Percentiles rank a stretch among this genome's conserved stretches.
Evolutionary conservation across 768 basidiomycete species (phyloP).

Genomic region (Steccherinum ochraceum): DNA sequence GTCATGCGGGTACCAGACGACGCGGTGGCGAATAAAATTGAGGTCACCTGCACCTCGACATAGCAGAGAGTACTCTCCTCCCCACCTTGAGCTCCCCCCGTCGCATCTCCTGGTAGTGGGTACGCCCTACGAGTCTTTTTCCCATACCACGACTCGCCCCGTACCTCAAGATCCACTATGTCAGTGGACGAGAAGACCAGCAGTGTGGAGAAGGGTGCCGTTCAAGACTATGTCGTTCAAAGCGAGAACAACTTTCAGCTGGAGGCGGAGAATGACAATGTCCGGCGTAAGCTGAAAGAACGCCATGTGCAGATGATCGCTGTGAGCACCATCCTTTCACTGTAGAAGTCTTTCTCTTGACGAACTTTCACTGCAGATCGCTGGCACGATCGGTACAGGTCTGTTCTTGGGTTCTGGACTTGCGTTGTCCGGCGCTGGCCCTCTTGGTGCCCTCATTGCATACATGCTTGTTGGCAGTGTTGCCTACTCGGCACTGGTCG

Average conservation of each 20-base stretch:
- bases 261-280: conserved; percentile 59
- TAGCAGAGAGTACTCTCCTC: conserved; percentile 1
- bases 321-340: conserved; percentile 34
- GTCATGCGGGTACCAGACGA: conserved; percentile 1
- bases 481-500: conserved; percentile 61
- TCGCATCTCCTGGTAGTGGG: conserved; percentile 5
- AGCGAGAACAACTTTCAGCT: conserved; percentile 31
- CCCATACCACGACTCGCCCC: background rate
- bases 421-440: conserved; percentile 55
- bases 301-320: conserved; percentile 82
- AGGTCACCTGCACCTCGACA: background rate
- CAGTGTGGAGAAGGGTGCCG: conserved; percentile 22
- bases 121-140: background rate
- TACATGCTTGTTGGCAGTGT: conserved; percentile 61
- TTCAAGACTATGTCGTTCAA: conserved; percentile 16
- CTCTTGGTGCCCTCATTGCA: conserved; percentile 59
- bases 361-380: conserved; percentile 40
- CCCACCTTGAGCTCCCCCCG: conserved; percentile 8
- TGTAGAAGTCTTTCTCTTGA: background rate
- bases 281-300: conserved; percentile 69
- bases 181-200: conserved; percentile 17
- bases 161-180: conserved; percentile 6
- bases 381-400: conserved; percentile 72
- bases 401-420: conserved; percentile 67
- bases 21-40: background rate